Evolutionary conservation across 1,139 yeast species (phyloP).

Genomic region (Kodamaea arcana): DNA sequence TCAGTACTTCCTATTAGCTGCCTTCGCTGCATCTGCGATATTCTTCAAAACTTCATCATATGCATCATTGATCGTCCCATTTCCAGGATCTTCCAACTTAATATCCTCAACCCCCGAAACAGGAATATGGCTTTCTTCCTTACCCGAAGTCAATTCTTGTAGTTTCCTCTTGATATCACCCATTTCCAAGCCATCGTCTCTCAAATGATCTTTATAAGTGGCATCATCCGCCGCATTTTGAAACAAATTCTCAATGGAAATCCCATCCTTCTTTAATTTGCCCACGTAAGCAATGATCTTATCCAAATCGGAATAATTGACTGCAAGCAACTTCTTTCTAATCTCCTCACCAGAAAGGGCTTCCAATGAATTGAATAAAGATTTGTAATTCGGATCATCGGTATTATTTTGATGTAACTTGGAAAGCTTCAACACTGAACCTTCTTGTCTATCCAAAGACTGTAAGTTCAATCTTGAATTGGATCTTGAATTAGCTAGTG

Average conservation of each 20-base stretch:
- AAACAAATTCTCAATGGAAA: conserved; percentile 50
- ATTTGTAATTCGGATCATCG: conserved; percentile 12
- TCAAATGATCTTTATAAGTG: conserved; percentile 6
- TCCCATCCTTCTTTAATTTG: conserved; percentile 47
- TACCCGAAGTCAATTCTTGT: conserved; percentile 3
- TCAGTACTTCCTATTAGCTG: background rate
- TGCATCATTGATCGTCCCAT: conserved; percentile 39
- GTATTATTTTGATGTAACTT: conserved; percentile 25
- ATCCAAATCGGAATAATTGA: conserved; percentile 49
- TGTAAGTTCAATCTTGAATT: conserved; percentile 35
- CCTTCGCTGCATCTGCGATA: conserved; percentile 10
- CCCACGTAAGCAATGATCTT: conserved; percentile 49
- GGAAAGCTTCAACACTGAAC: conserved; percentile 35
- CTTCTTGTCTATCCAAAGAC: conserved; percentile 38
- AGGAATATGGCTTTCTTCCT: conserved; percentile 7
- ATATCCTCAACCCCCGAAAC: conserved; percentile 6
- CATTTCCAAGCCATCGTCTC: conserved; percentile 13
- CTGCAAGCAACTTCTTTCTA: conserved; percentile 42
- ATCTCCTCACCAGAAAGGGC: conserved; percentile 51
- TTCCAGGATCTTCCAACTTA: conserved; percentile 10
- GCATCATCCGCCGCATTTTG: conserved; percentile 13
- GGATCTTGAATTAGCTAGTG: conserved; percentile 29
- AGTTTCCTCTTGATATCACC: conserved; percentile 19
- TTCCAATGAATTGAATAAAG: conserved; percentile 16
- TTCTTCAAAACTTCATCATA: conserved; percentile 50